Conservation (phyloP, 2,329 filamentous ascomycete species). For the Venturia carpophila region DNA sequence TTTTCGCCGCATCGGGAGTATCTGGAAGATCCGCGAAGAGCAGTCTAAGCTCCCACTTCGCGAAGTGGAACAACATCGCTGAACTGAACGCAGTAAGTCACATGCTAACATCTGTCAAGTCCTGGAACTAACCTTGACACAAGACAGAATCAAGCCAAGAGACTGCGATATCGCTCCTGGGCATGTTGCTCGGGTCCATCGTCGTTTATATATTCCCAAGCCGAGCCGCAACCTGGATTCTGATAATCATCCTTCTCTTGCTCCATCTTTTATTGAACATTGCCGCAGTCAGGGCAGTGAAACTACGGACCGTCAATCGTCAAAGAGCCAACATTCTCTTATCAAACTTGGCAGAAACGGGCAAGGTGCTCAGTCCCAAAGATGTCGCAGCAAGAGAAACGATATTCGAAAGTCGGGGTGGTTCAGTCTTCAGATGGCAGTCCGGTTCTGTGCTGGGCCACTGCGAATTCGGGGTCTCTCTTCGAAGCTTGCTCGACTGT, state of each 20-base stretch:
- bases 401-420: constrained; percentile 6
- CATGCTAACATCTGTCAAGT: background rate
- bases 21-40: constrained; percentile 4
- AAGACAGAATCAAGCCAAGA: constrained; percentile 12
- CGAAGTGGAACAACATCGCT: constrained; percentile 4
- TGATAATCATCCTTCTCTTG: background rate
- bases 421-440: background rate
- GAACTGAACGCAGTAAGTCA: constrained; percentile 1
- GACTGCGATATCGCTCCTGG: background rate
- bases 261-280: background rate
- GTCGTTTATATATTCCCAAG: constrained; percentile 1
- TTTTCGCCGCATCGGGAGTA: constrained; percentile 4
- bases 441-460: background rate
- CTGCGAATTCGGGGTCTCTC: constrained; percentile 4
- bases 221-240: background rate
- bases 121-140: background rate
- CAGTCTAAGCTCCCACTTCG: constrained; percentile 2
- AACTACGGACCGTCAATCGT: background rate
- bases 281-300: background rate
- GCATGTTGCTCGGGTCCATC: constrained; percentile 1
- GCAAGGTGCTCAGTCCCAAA: background rate
- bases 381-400: background rate
- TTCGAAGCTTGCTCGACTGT: background rate
- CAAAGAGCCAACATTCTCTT: constrained; percentile 2
- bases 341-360: background rate